These are phyloP conservation scores for Sporothrix inflata DNA, from an alignment of 2,329 filamentous ascomycete species.

Conservation along the genomic window DNA sequence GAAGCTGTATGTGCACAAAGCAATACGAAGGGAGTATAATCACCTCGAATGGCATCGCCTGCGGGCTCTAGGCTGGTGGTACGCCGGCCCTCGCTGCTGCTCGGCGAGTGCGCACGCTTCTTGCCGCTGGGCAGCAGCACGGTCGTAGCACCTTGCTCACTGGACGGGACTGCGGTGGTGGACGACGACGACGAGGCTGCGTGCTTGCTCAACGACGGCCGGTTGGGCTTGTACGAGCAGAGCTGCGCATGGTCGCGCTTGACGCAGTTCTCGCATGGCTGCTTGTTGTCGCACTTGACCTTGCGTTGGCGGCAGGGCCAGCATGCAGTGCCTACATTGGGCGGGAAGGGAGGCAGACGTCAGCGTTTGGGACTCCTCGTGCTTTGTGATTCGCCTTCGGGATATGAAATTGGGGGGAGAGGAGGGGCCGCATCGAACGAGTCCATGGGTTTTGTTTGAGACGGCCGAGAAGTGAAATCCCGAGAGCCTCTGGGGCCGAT, in stretches of 20 bases:
- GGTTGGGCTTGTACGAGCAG: slow-evolving; percentile 69
- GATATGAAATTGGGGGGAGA: slow-evolving; percentile 18
- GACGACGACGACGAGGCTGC: slow-evolving; percentile 37
- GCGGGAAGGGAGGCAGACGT: background rate
- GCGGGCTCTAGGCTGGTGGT: slow-evolving; percentile 28
- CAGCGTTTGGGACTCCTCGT: background rate
- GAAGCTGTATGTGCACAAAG: background rate
- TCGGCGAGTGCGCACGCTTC: slow-evolving; percentile 52
- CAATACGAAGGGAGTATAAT: slow-evolving; percentile 24
- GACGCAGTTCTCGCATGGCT: slow-evolving; percentile 69
- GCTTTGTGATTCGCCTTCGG: slow-evolving; percentile 3
- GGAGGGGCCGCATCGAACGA: background rate
- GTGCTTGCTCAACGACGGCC: slow-evolving; percentile 46
- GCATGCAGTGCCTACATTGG: slow-evolving; percentile 60
- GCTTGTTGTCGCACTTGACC: slow-evolving; percentile 71
- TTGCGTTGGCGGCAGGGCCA: slow-evolving; percentile 71
- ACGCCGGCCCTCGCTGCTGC: slow-evolving; percentile 42
- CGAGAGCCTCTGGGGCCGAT: background rate
- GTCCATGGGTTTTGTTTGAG: background rate
- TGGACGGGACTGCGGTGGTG: background rate
- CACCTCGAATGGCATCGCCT: slow-evolving; percentile 31
- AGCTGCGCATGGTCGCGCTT: slow-evolving; percentile 67
- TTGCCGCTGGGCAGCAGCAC: slow-evolving; percentile 37
- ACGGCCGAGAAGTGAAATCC: background rate
- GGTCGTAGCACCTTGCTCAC: slow-evolving; percentile 23